Percentiles rank a stretch among this genome's conserved stretches.
These are phyloP conservation scores for Conticribra weissflogii DNA, from an alignment of 108 stramenopile species.

Conservation along the genomic window DNA sequence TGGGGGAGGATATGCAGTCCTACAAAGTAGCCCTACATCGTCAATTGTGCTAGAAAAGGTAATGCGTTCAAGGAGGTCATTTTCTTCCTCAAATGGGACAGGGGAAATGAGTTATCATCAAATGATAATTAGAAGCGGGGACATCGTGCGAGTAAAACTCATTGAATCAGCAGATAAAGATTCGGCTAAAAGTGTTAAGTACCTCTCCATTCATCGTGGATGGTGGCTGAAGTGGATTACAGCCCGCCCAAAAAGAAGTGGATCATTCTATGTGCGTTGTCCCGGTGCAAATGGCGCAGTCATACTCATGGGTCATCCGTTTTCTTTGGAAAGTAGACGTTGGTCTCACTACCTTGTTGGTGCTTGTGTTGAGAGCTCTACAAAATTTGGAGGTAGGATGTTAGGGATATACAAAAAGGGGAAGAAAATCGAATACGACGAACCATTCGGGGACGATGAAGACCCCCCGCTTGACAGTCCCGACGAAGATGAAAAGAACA, in stretches of 20 bases:
- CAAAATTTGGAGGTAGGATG: conserved; percentile 86
- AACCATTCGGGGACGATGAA: conserved; percentile 40
- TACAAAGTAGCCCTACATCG: conserved; percentile 58
- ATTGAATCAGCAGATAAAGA: conserved; percentile 23
- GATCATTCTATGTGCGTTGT: conserved; percentile 64
- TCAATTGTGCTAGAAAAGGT: conserved; percentile 64
- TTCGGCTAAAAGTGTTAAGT: conserved; percentile 54
- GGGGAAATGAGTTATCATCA: background rate
- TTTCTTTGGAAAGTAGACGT: conserved; percentile 64
- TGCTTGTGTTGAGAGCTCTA: conserved; percentile 64
- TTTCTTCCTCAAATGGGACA: conserved; percentile 9
- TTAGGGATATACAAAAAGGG: conserved; percentile 67
- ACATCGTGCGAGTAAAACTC: conserved; percentile 78
- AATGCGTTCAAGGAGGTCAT: conserved; percentile 27
- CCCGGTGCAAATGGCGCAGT: conserved; percentile 37
- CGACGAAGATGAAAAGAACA: conserved; percentile 38
- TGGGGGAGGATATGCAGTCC: conserved; percentile 80
- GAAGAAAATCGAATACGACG: conserved; percentile 25
- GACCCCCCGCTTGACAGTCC: conserved; percentile 52
- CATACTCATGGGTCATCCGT: conserved; percentile 73
- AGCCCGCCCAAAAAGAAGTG: conserved; percentile 65
- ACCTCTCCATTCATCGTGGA: conserved; percentile 82
- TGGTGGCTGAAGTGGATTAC: conserved; percentile 94
- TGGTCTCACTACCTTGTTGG: conserved; percentile 88
- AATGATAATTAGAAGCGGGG: conserved; percentile 75